Conservation (phyloP, 208 protist genomes). For the Trypanosoma theileri region DNA sequence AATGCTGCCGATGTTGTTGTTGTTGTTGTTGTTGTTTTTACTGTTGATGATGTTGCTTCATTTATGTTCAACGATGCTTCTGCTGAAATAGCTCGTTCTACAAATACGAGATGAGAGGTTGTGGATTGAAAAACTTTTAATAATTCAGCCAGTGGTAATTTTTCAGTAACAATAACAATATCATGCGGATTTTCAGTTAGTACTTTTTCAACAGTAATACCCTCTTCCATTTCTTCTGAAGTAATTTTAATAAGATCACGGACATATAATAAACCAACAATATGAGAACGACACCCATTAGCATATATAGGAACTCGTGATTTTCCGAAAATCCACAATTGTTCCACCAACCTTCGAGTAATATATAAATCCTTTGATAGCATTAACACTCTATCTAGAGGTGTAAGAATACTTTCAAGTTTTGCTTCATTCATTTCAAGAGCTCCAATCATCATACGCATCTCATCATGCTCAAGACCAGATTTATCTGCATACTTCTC, state of each 20-base stretch:
- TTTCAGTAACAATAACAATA: constrained; percentile 45
- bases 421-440: constrained; percentile 69
- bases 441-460: constrained; percentile 74
- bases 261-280: constrained; percentile 78
- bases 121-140: constrained; percentile 59
- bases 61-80: neutral
- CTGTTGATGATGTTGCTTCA: neutral
- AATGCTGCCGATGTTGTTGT: neutral
- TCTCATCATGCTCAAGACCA: constrained; percentile 65
- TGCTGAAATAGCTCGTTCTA: constrained; percentile 13
- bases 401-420: constrained; percentile 51
- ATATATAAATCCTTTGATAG: constrained; percentile 36
- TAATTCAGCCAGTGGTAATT: constrained; percentile 48
- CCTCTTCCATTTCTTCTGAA: constrained; percentile 31
- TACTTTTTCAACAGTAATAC: constrained; percentile 56
- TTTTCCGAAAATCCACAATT: constrained; percentile 71
- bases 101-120: constrained; percentile 67
- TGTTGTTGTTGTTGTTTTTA: neutral
- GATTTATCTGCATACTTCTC: constrained; percentile 71
- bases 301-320: constrained; percentile 73
- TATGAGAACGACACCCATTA: constrained; percentile 27
- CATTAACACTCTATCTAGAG: constrained; percentile 58
- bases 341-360: constrained; percentile 43
- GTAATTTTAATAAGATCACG: constrained; percentile 61
- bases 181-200: constrained; percentile 54